Evolutionary conservation across 306 rosid genomes (phyloP).

Genomic region (Fragaria vesca): DNA sequence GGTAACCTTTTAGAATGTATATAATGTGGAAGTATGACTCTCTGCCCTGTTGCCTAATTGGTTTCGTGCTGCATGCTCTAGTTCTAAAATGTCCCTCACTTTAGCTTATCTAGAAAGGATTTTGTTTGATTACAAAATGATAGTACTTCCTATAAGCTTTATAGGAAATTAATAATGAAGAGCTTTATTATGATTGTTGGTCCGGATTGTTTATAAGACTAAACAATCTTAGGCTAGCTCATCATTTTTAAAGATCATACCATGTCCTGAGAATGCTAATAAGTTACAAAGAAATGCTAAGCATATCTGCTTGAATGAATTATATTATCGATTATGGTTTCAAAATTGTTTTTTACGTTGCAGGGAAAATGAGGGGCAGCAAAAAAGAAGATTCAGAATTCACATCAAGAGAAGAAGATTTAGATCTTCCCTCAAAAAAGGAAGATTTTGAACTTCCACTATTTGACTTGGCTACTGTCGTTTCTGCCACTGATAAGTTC

Average conservation of each 20-base stretch:
- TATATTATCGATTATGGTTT: too few relatives aligned
- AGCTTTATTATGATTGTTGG: not conserved
- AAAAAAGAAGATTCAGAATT: not conserved
- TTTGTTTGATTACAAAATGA: not conserved
- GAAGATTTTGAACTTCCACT: constrained; percentile 5
- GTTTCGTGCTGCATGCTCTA: not conserved
- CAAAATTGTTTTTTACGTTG: not conserved
- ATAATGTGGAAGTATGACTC: not conserved
- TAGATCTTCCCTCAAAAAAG: not conserved
- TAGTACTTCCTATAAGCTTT: not conserved
- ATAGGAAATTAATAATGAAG: not conserved
- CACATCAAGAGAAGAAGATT: not conserved
- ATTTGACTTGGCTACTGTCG: constrained; percentile 7
- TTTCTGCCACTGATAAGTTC: not conserved
- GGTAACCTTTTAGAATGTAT: not conserved
- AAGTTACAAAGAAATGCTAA: not conserved
- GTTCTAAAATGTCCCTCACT: not conserved
- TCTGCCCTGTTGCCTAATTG: not conserved
- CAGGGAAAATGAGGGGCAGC: not conserved
- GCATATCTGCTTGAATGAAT: not conserved
- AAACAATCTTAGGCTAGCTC: not conserved
- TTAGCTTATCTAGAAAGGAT: not conserved
- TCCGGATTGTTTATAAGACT: not conserved
- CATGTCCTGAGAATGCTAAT: not conserved
- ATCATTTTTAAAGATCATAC: not conserved